Conservation (phyloP, 345 rosid species). For the Triadica sebifera region DNA sequence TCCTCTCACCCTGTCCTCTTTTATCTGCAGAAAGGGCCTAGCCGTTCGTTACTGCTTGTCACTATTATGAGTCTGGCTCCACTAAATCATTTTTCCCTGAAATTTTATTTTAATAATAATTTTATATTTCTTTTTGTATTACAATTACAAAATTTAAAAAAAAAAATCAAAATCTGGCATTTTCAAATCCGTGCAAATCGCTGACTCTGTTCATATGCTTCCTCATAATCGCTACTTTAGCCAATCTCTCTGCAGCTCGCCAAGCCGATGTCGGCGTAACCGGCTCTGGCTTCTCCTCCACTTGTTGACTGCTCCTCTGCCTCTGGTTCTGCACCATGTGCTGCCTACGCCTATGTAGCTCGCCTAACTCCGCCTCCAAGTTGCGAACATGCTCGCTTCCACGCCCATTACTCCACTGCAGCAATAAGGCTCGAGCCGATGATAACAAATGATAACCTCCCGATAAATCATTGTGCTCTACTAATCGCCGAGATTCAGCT, state of each 20-base stretch:
- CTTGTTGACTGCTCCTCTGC: constrained; percentile 24
- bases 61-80: constrained; percentile 18
- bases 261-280: constrained; percentile 92
- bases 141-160: constrained; percentile 26
- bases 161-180: constrained; percentile 69
- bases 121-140: constrained; percentile 27
- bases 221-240: constrained; percentile 83
- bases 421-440: constrained; percentile 68
- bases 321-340: constrained; percentile 20
- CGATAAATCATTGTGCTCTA: constrained; percentile 47
- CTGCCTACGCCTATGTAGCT: constrained; percentile 42
- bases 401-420: constrained; percentile 44
- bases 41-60: constrained; percentile 41
- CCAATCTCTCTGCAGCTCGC: constrained; percentile 88
- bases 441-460: constrained; percentile 62
- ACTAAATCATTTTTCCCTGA: constrained; percentile 1
- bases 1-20: not conserved
- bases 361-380: constrained; percentile 64
- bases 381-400: constrained; percentile 49
- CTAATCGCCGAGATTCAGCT: constrained; percentile 68
- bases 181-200: constrained; percentile 93
- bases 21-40: constrained; percentile 30
- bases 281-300: constrained; percentile 49
- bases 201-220: constrained; percentile 91
- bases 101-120: not conserved